These are phyloP conservation scores for Kickxella alabastrina DNA, from an alignment of 192 early-diverging fungal genomes.

Conservation along the genomic window DNA sequence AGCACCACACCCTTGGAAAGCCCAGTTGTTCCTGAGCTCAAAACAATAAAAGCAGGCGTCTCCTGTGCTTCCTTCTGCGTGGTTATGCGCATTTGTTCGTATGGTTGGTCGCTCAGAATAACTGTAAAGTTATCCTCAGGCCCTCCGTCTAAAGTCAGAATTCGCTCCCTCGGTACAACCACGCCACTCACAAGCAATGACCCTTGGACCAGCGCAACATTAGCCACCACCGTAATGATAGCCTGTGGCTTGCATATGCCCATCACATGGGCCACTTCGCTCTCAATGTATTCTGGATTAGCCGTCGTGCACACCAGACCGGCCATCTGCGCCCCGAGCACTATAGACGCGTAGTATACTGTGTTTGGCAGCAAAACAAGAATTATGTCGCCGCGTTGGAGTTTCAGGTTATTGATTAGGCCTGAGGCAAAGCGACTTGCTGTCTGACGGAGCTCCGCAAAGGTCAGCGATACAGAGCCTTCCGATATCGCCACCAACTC, in stretches of 20 bases:
- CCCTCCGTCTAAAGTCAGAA: slow-evolving; percentile 30
- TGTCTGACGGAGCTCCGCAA: slow-evolving; percentile 23
- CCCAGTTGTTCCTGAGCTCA: slow-evolving; percentile 53
- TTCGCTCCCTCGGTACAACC: slow-evolving; percentile 22
- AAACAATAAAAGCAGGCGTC: slow-evolving; percentile 40
- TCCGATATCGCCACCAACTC: slow-evolving; percentile 22
- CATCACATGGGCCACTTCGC: slow-evolving; percentile 78
- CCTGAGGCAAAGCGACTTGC: slow-evolving; percentile 37
- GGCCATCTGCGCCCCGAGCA: slow-evolving; percentile 61
- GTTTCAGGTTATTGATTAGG: slow-evolving; percentile 47
- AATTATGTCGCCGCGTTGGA: slow-evolving; percentile 67
- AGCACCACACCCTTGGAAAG: slow-evolving; percentile 82
- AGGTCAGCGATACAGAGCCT: slow-evolving; percentile 14
- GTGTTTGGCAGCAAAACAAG: slow-evolving; percentile 71
- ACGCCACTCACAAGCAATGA: slow-evolving; percentile 17
- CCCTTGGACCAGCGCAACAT: slow-evolving; percentile 22
- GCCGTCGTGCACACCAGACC: slow-evolving; percentile 69
- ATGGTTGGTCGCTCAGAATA: background rate
- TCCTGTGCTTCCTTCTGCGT: slow-evolving; percentile 11
- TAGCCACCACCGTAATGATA: slow-evolving; percentile 56
- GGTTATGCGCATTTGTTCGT: background rate
- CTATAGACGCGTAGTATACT: slow-evolving; percentile 59
- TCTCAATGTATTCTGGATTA: slow-evolving; percentile 78
- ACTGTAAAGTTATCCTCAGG: slow-evolving; percentile 15
- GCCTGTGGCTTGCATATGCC: slow-evolving; percentile 61